Percentiles rank a stretch among this genome's conserved stretches.
Evolutionary conservation across 2,329 filamentous ascomycete genomes (phyloP).

Genomic region (Paradendryphiella salina): DNA sequence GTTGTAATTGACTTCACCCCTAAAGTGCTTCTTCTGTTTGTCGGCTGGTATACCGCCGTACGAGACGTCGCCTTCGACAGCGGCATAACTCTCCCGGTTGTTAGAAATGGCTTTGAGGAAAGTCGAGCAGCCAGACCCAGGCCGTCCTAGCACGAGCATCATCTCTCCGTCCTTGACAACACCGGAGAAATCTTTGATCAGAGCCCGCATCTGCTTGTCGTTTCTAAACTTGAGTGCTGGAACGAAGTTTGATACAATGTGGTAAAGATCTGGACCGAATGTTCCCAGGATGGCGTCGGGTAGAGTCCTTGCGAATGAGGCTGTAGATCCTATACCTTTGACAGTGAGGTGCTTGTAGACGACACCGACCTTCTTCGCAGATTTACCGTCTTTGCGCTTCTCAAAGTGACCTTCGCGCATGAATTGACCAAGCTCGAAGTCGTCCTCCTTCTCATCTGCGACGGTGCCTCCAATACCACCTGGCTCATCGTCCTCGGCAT

Average conservation of each 20-base stretch:
- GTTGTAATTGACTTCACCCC: constrained; percentile 78
- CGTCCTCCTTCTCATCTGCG: constrained; percentile 57
- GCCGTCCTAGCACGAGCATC: constrained; percentile 72
- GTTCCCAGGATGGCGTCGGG: constrained; percentile 75
- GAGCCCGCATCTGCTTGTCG: constrained; percentile 55
- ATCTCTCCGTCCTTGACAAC: constrained; percentile 70
- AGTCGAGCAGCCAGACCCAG: constrained; percentile 74
- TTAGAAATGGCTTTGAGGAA: constrained; percentile 78
- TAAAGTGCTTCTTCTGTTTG: constrained; percentile 68
- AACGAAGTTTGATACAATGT: constrained; percentile 59
- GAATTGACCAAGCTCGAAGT: constrained; percentile 71
- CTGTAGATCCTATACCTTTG: constrained; percentile 67
- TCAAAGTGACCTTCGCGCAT: constrained; percentile 76
- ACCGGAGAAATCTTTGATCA: constrained; percentile 70
- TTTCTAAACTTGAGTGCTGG: constrained; percentile 56
- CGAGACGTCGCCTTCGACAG: constrained; percentile 68
- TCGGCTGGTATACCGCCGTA: constrained; percentile 73
- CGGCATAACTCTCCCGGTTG: constrained; percentile 66
- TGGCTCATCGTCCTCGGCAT: constrained; percentile 26
- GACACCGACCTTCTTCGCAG: constrained; percentile 77
- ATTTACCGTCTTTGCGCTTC: constrained; percentile 67
- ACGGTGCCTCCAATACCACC: constrained; percentile 27
- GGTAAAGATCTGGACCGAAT: constrained; percentile 79
- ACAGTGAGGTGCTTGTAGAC: constrained; percentile 74
- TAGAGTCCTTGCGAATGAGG: constrained; percentile 71